Conservation (phyloP, 1,139 yeast species). For the Hansenula sp. region DNA sequence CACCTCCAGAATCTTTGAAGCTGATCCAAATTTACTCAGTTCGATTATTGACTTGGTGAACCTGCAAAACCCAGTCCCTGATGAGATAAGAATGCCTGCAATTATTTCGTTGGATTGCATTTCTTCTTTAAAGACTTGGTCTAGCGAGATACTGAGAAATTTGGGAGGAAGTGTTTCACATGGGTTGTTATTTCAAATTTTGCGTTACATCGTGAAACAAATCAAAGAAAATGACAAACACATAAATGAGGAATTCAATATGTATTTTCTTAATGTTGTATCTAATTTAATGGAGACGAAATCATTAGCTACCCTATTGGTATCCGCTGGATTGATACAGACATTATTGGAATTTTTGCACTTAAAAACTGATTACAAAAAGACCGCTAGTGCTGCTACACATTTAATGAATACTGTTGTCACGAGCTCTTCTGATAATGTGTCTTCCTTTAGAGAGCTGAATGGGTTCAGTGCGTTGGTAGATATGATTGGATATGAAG, state of each 20-base stretch:
- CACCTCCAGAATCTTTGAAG: slow-evolving; percentile 62
- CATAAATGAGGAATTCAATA: slow-evolving; percentile 44
- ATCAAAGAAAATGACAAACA: slow-evolving; percentile 27
- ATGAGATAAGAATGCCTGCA: slow-evolving; percentile 53
- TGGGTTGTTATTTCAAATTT: slow-evolving; percentile 71
- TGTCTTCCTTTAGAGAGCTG: slow-evolving; percentile 57
- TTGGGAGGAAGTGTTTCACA: slow-evolving; percentile 89
- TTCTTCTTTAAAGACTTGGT: slow-evolving; percentile 65
- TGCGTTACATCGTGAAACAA: slow-evolving; percentile 56
- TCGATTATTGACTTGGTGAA: slow-evolving; percentile 69
- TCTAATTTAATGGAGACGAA: slow-evolving; percentile 55
- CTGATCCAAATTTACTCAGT: slow-evolving; percentile 71
- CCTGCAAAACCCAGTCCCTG: slow-evolving; percentile 47
- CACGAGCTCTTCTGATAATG: slow-evolving; percentile 36
- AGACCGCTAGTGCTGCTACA: slow-evolving; percentile 62
- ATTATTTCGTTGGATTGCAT: slow-evolving; percentile 68
- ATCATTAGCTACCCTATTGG: slow-evolving; percentile 41
- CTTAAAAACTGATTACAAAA: slow-evolving; percentile 41
- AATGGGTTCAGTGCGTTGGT: slow-evolving; percentile 66
- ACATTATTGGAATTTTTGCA: slow-evolving; percentile 61
- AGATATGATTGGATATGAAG: slow-evolving; percentile 58
- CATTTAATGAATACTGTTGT: slow-evolving; percentile 51
- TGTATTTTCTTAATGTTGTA: slow-evolving; percentile 52
- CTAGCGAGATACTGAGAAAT: slow-evolving; percentile 74
- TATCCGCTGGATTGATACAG: slow-evolving; percentile 69